These are phyloP conservation scores for Salix suchowensis DNA, from an alignment of 345 rosid species.

Conservation along the genomic window DNA sequence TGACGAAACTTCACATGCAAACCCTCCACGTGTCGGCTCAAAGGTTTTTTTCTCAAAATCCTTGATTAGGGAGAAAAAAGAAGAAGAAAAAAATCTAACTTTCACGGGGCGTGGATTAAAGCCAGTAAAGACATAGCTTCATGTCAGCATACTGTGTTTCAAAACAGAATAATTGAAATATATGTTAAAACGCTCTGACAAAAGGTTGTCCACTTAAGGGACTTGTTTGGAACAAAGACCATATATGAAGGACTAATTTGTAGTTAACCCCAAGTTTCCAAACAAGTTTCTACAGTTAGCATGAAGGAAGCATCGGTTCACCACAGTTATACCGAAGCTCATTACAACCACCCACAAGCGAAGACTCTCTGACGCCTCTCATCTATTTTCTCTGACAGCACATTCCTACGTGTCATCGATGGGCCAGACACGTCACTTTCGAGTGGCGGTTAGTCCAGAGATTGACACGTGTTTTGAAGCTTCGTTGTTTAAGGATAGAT, in stretches of 20 bases:
- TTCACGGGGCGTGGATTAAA: too few relatives aligned
- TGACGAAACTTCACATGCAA: too few relatives aligned
- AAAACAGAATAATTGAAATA: too few relatives aligned
- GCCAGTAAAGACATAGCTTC: too few relatives aligned
- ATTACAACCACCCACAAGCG: background rate
- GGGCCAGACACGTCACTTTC: slow-evolving; percentile 2
- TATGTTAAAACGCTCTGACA: background rate
- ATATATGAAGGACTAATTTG: background rate
- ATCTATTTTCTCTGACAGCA: background rate
- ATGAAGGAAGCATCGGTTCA: background rate
- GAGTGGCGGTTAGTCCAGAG: background rate
- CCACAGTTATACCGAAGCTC: background rate
- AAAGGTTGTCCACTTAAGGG: background rate
- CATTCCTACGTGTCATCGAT: slow-evolving; percentile 7
- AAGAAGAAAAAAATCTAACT: too few relatives aligned
- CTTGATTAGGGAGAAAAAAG: too few relatives aligned
- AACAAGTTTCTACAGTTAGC: background rate
- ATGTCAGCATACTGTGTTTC: too few relatives aligned
- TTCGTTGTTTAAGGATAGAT: background rate
- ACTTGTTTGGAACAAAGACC: background rate
- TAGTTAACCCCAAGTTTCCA: background rate
- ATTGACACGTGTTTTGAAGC: slow-evolving; percentile 14
- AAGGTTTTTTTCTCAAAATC: too few relatives aligned
- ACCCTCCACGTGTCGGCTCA: too few relatives aligned
- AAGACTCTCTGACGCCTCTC: background rate